Conservation (phyloP, 768 basidiomycete genomes). For the Auricularia auricula-judae region DNA sequence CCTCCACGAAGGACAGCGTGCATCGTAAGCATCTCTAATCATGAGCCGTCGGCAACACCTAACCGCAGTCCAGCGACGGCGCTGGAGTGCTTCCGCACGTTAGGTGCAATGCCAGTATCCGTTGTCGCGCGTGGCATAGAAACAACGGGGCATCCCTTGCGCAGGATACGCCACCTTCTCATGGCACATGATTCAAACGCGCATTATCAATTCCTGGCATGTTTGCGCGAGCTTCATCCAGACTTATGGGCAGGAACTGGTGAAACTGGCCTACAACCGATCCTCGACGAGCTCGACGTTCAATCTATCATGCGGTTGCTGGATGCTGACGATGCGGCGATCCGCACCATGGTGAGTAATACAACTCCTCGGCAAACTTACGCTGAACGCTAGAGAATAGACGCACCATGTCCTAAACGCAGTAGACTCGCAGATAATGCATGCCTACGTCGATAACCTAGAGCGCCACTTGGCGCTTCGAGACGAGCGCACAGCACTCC, state of each 20-base stretch:
- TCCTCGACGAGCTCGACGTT: conserved; percentile 65
- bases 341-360: conserved; percentile 43
- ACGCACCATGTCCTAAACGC: conserved; percentile 45
- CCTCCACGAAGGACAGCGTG: background rate
- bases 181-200: conserved; percentile 47
- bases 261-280: conserved; percentile 35
- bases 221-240: conserved; percentile 47
- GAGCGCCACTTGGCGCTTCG: conserved; percentile 4
- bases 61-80: conserved; percentile 17
- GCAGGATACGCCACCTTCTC: conserved; percentile 41
- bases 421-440: conserved; percentile 50
- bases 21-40: background rate
- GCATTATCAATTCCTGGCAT: conserved; percentile 54
- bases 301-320: conserved; percentile 59
- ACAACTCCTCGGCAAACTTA: background rate
- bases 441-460: conserved; percentile 32
- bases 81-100: conserved; percentile 23
- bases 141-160: conserved; percentile 3
- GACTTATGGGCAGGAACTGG: conserved; percentile 51
- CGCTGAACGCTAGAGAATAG: conserved; percentile 24
- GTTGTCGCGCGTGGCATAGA: conserved; percentile 2
- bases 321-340: conserved; percentile 43
- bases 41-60: background rate
- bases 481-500: background rate
- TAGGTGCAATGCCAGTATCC: conserved; percentile 14